A percentile compares a stretch with the other conserved stretches of the same genome.
These are phyloP conservation scores for Phytophthora cryptogea DNA, from an alignment of 352 stramenopile species.

Conservation along the genomic window DNA sequence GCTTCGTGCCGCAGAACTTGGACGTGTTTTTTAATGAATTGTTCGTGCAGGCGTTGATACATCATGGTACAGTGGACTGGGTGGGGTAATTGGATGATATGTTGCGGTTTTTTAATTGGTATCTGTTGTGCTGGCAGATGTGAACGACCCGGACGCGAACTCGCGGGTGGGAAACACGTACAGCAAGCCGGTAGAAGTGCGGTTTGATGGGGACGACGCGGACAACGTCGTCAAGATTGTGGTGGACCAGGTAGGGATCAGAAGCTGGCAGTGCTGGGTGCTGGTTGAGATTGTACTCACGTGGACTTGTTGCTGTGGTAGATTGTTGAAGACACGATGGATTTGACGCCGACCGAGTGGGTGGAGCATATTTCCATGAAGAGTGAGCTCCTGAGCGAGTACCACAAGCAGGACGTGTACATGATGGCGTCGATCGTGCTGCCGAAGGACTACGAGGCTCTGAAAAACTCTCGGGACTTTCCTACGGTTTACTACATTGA, in stretches of 20 bases:
- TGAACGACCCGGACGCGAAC: constrained; percentile 72
- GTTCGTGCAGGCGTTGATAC: constrained; percentile 71
- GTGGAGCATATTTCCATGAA: constrained; percentile 72
- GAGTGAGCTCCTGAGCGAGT: constrained; percentile 68
- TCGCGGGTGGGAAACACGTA: constrained; percentile 62
- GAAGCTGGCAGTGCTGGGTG: no score
- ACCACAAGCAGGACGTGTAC: constrained; percentile 66
- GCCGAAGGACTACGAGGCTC: constrained; percentile 54
- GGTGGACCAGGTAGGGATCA: constrained; percentile 43
- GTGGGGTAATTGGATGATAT: background rate
- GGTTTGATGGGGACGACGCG: constrained; percentile 30
- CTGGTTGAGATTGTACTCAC: no score
- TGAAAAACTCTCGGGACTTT: constrained; percentile 35
- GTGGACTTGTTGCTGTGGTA: constrained; percentile 2
- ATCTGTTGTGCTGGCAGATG: constrained; percentile 32
- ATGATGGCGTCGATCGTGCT: constrained; percentile 74
- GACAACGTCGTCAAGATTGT: constrained; percentile 53
- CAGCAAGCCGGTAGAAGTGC: constrained; percentile 54
- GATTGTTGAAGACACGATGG: constrained; percentile 47
- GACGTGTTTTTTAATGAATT: constrained; percentile 47
- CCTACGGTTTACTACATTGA: constrained; percentile 82
- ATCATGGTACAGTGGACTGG: constrained; percentile 43
- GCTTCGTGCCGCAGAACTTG: constrained; percentile 63
- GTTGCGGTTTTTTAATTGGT: background rate
- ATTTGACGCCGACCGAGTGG: constrained; percentile 55